Base-by-base conservation (phyloP, 352 stramenopile genomes). In the Aphanomyces stellatus region DNA sequence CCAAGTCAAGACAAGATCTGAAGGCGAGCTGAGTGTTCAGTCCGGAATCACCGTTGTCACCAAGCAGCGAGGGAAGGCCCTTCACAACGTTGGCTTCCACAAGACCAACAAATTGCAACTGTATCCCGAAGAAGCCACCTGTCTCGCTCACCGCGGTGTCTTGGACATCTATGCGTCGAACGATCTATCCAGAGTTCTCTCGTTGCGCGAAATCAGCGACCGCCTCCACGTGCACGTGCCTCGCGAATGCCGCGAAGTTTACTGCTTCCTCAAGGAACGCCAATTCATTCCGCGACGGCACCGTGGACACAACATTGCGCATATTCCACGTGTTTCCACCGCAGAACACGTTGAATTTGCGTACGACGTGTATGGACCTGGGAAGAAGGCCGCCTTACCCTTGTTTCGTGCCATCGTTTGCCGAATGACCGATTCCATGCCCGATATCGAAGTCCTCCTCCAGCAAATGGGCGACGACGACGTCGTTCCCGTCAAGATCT, bases 1-100 rank as follows among this genome's bases (percentile, higher is more conserved):
- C 49, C 19, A 37, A 11, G 60, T 67, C 28, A 67, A 67, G 30
- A 56, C 41, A 7, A 37, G 60, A 5, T 67, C 60, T 10, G 41
- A 17, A 22, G 60, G 46, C 19, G 5, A n/a, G 3, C 31, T 67
- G 4, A 80, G 90, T 53, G 40, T 55, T 1, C 55, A 42, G 30
- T 79, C 78, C 60, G 79, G 81, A 15, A 76, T 91, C 70, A 90
- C 81, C 42, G 71, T 81, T 59, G 72, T 93, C 30, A 90, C 81
- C 60, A 72, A 77, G 22, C 85, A 93, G 69, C 82, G 80, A 19
- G 85, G 85, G 0, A 79, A 83, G 6, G 62, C 88, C 66, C 74
- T 90, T 15, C 91, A 91, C 62, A 83, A 90, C 68, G 88, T 91
- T 79, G 85, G 85, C 3, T 70, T 75, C 28, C 76, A 74, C 30